Evolutionary conservation across 225 moss, liverwort and hornwort species (phyloP).

Genomic region (Pseudoscleropodium purum): DNA sequence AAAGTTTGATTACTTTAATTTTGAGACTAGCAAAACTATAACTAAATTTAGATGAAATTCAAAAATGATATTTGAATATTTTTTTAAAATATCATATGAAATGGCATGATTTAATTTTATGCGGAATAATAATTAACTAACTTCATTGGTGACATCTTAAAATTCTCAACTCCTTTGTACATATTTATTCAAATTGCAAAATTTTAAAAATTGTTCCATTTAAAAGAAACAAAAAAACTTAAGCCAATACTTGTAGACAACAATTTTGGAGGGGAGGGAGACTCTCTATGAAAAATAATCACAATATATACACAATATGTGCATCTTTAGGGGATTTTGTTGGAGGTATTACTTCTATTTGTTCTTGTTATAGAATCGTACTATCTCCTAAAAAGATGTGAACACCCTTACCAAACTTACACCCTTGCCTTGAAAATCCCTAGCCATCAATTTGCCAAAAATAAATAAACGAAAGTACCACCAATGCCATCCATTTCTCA

Average conservation of each 20-base stretch:
- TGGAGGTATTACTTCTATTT: background rate
- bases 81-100: background rate
- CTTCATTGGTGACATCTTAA: background rate
- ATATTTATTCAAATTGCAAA: background rate
- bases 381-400: too few relatives aligned
- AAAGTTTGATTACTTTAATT: background rate
- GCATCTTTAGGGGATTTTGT: too few relatives aligned
- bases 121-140: too few relatives aligned
- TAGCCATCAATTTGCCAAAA: too few relatives aligned
- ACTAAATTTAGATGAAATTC: background rate
- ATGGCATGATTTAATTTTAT: background rate
- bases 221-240: background rate
- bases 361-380: fast-evolving
- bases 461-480: too few relatives aligned
- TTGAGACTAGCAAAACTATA: background rate
- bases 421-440: too few relatives aligned
- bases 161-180: background rate
- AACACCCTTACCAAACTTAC: too few relatives aligned
- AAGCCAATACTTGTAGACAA: background rate
- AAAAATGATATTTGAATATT: background rate
- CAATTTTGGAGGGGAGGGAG: background rate
- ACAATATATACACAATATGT: too few relatives aligned
- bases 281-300: background rate
- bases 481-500: too few relatives aligned
- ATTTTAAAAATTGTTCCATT: background rate